A percentile compares a stretch with the other conserved stretches of the same genome.
These are phyloP conservation scores for Tetradesmus lagerheimii DNA, from an alignment of 139 green algal species.

Conservation along the genomic window DNA sequence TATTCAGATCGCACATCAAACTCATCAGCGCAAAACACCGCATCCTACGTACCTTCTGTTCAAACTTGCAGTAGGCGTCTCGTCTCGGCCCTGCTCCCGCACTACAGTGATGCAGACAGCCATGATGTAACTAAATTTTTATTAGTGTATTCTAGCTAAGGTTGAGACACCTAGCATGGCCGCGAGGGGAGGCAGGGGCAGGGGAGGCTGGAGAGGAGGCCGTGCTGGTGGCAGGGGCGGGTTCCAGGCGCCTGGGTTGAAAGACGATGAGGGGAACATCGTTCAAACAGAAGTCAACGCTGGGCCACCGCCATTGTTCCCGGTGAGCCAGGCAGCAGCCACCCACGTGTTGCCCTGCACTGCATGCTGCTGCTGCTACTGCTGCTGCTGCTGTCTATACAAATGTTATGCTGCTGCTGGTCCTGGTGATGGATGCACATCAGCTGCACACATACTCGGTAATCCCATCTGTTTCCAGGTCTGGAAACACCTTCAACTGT, in stretches of 20 bases:
- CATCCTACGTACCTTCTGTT: neutral
- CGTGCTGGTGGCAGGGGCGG: conserved; percentile 31
- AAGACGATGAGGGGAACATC: conserved; percentile 32
- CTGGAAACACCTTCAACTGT: too few species aligned
- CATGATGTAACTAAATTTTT: neutral
- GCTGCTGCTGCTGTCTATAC: neutral
- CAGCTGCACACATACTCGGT: neutral
- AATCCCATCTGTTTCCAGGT: too few species aligned
- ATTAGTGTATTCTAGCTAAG: neutral
- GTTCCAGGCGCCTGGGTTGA: conserved; percentile 13
- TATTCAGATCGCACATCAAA: too few species aligned
- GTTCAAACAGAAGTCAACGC: neutral
- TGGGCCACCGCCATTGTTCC: conserved; percentile 6
- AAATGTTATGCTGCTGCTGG: neutral
- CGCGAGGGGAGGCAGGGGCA: conserved; percentile 15
- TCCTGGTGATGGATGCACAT: neutral
- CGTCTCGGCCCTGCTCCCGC: neutral
- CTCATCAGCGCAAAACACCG: too few species aligned
- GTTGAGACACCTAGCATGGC: neutral
- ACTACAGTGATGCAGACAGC: neutral
- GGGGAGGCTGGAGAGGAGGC: conserved; percentile 33
- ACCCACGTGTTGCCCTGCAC: neutral
- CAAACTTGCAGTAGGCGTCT: neutral
- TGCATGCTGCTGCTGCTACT: neutral
- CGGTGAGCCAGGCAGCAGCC: neutral